Evolutionary conservation across 139 green algal genomes (phyloP).

Genomic region (Micractinium conductrix): DNA sequence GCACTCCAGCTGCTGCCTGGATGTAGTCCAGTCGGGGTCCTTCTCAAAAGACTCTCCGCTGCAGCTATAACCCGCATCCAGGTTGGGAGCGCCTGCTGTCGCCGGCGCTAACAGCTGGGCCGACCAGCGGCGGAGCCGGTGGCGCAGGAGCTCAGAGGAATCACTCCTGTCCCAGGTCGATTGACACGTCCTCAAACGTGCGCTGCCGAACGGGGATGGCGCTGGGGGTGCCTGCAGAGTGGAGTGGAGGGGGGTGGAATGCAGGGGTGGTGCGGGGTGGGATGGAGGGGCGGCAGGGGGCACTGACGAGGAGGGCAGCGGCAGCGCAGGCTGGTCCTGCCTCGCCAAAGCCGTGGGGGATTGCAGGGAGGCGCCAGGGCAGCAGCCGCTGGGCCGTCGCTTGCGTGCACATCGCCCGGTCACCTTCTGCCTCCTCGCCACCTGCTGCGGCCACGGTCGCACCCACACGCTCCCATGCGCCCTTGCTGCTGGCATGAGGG

Average conservation of each 20-base stretch:
- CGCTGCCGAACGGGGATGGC: not conserved
- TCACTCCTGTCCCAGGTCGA: not conserved
- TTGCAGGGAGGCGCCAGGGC: no score
- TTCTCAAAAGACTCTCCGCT: no score
- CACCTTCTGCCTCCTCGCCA: not conserved
- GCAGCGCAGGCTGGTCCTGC: no score
- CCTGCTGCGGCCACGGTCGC: not conserved
- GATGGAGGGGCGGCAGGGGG: not conserved
- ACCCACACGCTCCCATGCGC: no score
- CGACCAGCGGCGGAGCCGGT: not conserved
- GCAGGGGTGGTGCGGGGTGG: not conserved
- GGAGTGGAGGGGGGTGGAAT: no score
- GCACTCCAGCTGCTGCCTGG: no score
- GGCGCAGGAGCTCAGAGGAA: not conserved
- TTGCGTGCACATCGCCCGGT: not conserved
- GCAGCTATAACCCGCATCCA: no score
- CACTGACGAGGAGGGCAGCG: not conserved
- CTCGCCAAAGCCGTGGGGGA: no score
- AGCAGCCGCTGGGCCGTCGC: not conserved
- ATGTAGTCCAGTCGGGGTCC: no score
- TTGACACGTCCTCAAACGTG: conserved; percentile 8
- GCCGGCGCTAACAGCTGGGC: not conserved
- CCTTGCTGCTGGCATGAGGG: no score
- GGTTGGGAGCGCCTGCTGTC: not conserved
- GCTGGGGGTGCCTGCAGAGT: not conserved